Conservation (phyloP, 2,329 filamentous ascomycete species). For the Ophiostoma pallidulum region DNA sequence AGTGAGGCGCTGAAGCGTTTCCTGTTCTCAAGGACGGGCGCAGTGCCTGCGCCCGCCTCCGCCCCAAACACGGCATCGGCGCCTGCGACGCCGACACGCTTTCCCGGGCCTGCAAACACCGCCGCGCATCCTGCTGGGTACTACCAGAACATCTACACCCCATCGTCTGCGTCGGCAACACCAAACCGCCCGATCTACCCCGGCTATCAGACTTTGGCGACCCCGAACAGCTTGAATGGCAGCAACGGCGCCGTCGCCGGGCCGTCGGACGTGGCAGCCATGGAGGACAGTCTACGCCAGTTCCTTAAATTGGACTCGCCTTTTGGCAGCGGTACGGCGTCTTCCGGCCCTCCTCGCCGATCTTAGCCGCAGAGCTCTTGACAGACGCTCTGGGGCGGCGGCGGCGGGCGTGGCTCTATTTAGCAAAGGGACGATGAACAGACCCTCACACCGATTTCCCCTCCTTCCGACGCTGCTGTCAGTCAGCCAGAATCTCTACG, state of each 20-base stretch:
- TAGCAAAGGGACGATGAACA: too few relatives aligned
- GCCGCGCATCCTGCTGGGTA: not conserved
- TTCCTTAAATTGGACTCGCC: constrained; percentile 35
- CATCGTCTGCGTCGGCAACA: constrained; percentile 4
- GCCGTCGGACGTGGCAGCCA: constrained; percentile 31
- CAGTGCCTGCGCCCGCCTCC: constrained; percentile 1
- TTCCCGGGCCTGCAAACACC: not conserved
- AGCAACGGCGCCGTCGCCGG: constrained; percentile 15
- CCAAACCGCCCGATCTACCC: not conserved
- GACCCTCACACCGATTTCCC: too few relatives aligned
- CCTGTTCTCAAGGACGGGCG: constrained; percentile 33
- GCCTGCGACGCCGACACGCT: not conserved
- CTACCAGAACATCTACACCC: constrained; percentile 11
- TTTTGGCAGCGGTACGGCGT: constrained; percentile 7
- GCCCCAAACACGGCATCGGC: not conserved
- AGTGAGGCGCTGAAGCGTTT: constrained; percentile 49
- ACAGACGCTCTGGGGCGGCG: too few relatives aligned
- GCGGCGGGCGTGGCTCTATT: too few relatives aligned
- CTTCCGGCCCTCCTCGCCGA: not conserved
- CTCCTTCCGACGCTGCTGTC: too few relatives aligned
- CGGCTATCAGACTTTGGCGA: not conserved
- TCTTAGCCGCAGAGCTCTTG: not conserved
- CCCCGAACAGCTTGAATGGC: not conserved
- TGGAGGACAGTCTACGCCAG: constrained; percentile 46
- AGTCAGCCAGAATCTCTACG: too few relatives aligned